Evolutionary conservation across 73 alveolate genomes (phyloP).

Genomic region (Stentor roeselii): DNA sequence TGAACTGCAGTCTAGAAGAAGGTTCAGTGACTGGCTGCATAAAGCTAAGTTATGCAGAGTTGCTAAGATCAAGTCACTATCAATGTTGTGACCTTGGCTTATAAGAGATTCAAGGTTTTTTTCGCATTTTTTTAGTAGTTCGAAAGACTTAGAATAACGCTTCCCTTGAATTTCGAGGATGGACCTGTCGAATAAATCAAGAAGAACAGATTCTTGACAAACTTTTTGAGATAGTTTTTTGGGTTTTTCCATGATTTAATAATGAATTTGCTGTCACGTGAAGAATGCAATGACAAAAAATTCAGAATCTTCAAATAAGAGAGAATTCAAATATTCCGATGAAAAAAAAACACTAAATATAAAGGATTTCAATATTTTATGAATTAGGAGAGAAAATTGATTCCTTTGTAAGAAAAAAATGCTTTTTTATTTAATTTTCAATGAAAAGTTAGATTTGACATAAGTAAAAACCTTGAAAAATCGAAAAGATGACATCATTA

Average conservation of each 20-base stretch:
- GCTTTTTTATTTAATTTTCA: no score
- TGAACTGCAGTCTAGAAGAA: slow-evolving; percentile 55
- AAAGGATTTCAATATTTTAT: no score
- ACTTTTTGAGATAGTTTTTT: not conserved
- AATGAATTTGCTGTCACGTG: no score
- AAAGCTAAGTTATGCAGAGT: slow-evolving; percentile 61
- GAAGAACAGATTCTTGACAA: not conserved
- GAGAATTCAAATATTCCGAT: no score
- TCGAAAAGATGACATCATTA: no score
- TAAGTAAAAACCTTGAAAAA: no score
- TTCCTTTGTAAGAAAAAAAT: no score
- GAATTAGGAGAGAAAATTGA: no score
- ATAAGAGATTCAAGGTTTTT: not conserved
- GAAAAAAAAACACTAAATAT: no score
- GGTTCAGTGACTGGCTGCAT: slow-evolving; percentile 53
- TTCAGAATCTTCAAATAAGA: no score
- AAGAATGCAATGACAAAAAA: no score
- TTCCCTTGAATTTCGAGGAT: not conserved
- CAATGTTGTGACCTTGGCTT: slow-evolving; percentile 32
- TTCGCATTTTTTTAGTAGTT: not conserved
- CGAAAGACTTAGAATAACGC: not conserved
- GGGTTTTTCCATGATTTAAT: slow-evolving; percentile 1
- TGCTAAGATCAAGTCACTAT: slow-evolving; percentile 47
- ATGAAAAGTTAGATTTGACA: no score
- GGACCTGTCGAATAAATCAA: not conserved